Conservation (phyloP, 2,329 filamentous ascomycete genomes). For the Diaporthe velutina region DNA sequence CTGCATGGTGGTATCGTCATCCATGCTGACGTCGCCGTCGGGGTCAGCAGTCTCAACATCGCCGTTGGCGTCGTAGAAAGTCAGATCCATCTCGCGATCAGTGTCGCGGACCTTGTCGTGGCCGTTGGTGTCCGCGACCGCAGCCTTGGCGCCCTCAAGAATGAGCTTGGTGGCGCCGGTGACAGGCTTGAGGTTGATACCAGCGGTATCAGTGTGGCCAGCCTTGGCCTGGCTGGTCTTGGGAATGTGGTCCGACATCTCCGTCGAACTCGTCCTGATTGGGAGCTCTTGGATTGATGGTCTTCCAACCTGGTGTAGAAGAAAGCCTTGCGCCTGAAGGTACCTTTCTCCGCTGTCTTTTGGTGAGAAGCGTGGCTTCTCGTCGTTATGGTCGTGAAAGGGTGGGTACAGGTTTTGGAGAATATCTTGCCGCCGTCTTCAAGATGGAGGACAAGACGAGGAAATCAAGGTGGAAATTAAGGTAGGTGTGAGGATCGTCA, state of each 20-base stretch:
- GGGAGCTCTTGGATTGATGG: not conserved
- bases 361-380: conserved; percentile 12
- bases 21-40: conserved; percentile 9
- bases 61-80: conserved; percentile 16
- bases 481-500: conserved; percentile 4
- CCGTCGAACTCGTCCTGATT: not conserved
- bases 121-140: not conserved
- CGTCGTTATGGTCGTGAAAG: conserved; percentile 27
- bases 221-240: conserved; percentile 16
- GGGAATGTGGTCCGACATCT: conserved; percentile 19
- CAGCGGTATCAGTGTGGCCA: not conserved
- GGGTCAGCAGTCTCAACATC: conserved; percentile 17
- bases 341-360: conserved; percentile 10
- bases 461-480: not conserved
- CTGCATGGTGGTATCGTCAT: conserved; percentile 4
- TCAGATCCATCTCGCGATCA: conserved; percentile 7
- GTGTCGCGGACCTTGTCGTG: conserved; percentile 2
- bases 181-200: conserved; percentile 21
- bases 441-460: conserved; percentile 11
- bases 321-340: conserved; percentile 27
- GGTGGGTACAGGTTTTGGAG: not conserved
- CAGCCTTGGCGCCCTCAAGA: not conserved
- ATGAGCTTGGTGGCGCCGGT: not conserved
- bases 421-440: conserved; percentile 14
- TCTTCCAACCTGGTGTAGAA: not conserved